These are phyloP conservation scores for Spathaspora sp. DNA, from an alignment of 805 yeast species.

Conservation along the genomic window DNA sequence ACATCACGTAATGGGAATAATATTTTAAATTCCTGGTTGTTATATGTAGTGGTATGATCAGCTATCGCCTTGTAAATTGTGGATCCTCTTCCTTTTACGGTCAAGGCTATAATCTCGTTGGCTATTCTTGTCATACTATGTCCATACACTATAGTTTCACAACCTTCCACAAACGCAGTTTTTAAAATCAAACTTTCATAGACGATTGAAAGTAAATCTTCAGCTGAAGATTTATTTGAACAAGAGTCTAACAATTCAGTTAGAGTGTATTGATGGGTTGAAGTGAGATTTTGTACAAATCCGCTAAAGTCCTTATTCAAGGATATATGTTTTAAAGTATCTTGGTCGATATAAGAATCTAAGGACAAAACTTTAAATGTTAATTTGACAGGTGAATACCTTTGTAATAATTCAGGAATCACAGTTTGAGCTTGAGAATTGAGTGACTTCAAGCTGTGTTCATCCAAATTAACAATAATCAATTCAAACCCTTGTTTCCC, in stretches of 20 bases:
- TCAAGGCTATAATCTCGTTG: conserved; percentile 69
- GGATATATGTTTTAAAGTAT: conserved; percentile 25
- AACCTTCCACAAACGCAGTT: conserved; percentile 41
- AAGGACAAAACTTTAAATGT: conserved; percentile 41
- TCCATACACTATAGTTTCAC: conserved; percentile 65
- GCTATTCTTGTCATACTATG: conserved; percentile 83
- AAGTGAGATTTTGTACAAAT: conserved; percentile 7
- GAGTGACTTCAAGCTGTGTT: conserved; percentile 16
- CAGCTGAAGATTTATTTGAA: conserved; percentile 57
- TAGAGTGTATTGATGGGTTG: conserved; percentile 13
- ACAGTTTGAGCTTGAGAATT: conserved; percentile 13
- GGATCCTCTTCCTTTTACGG: conserved; percentile 85
- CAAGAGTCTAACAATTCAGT: conserved; percentile 34
- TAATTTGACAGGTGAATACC: conserved; percentile 18
- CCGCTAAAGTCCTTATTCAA: conserved; percentile 28
- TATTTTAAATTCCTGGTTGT: conserved; percentile 36
- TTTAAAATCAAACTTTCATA: conserved; percentile 43
- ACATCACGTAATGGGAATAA: conserved; percentile 76
- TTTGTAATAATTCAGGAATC: conserved; percentile 13
- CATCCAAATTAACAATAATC: conserved; percentile 48
- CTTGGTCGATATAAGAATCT: conserved; percentile 34
- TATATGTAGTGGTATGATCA: conserved; percentile 32
- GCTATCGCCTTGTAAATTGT: conserved; percentile 51
- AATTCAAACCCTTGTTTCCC: conserved; percentile 69
- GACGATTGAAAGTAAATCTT: conserved; percentile 55